Percentiles rank a stretch among this genome's conserved stretches.
Conservation (phyloP, 257 asterid species). For the Solanum gandarillasii region DNA sequence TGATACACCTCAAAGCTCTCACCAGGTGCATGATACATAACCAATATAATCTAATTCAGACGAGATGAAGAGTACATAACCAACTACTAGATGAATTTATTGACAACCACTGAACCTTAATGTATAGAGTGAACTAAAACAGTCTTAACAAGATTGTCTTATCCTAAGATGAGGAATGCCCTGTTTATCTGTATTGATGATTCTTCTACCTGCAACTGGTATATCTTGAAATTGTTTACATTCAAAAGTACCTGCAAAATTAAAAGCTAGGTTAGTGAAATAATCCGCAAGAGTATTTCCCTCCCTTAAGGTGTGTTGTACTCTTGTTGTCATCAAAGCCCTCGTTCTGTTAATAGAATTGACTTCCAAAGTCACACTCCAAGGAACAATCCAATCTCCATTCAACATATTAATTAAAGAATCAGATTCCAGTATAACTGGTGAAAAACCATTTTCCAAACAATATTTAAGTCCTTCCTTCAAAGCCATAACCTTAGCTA, state of each 20-base stretch:
- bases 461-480: not conserved
- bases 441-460: not conserved
- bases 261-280: not conserved
- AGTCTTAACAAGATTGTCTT: not conserved
- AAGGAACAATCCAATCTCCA: not conserved
- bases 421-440: accelerated
- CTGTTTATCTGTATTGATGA: not conserved
- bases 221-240: not conserved
- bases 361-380: not conserved
- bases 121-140: too few relatives aligned
- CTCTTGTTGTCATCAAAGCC: not conserved
- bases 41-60: not conserved
- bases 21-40: not conserved
- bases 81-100: not conserved
- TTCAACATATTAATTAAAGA: not conserved
- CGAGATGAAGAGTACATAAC: not conserved
- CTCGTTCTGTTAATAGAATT: not conserved
- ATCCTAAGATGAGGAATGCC: not conserved
- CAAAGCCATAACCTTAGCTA: not conserved
- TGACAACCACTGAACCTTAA: not conserved
- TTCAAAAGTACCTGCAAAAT: not conserved
- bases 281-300: not conserved
- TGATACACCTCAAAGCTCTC: not conserved
- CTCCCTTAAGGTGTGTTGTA: not conserved
- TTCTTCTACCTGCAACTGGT: not conserved